Base-by-base conservation (phyloP, 495 filamentous ascomycete genomes). In the Penicillium desertorum region DNA sequence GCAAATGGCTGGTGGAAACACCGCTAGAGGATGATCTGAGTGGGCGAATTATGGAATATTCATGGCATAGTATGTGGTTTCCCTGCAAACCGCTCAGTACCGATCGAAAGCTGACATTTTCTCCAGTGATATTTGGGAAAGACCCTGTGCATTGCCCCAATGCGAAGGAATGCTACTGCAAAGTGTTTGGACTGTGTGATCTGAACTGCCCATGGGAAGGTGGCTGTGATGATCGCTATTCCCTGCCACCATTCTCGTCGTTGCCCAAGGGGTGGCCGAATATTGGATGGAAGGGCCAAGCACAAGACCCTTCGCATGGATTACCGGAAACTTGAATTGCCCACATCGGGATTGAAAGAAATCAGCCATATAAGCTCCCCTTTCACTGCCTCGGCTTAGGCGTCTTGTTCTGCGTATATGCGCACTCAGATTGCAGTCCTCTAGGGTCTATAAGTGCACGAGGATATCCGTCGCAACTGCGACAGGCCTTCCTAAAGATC, bases 1-100 rank as follows among this genome's bases (percentile, higher is more conserved):
- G 83, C 22, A 68, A 81, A 11, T 90, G 87, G 87, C 60, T 90
- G 36, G 29, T 79, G 14, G 62, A 79, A 11, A 89, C 87, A 23
- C 58, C 68, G 3, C 63, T 89, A 44, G 64, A 70, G 6, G 84
- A 88, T 62, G 73, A 75, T 30, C 59, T 83, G 52, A 85, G 79
- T 36, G 88, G 88, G n/a, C 66, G 87, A 10, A 81, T 91, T 25
- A 80, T 89, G 75, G 88, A 91, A 68, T 90, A 87, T 62, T 78
- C 84, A 32, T 91, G 88, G 88, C 88, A 91, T 68, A 78, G 76
- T 79, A 75, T 50, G 76, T 62, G 54, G 50, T 7, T 14, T 45
- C 25, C 41, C 22, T 17, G 39, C 19, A 10, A n/a, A 22, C 11
- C 8, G 42, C 6, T 17, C 17, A 11, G 2, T 22, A 22, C n/a